Evolutionary conservation across 805 yeast genomes (phyloP), one percentile per base, ranked within the genome.

Genomic region (Candida pseudofarinosa): DNA sequence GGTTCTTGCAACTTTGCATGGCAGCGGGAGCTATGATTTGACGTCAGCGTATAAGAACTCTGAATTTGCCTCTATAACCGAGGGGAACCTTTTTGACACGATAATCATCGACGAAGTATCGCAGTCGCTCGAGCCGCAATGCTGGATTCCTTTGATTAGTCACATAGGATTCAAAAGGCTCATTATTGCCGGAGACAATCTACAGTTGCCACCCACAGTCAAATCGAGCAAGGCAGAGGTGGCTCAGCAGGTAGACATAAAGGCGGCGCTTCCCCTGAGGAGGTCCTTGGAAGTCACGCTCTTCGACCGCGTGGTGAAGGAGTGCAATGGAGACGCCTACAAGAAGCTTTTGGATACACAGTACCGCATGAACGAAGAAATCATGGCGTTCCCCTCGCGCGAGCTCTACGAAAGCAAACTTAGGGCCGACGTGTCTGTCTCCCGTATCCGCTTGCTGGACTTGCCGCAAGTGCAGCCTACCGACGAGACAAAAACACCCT

Each of bases 61-160:
- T 16, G 37, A 41, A 1, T 46, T 45, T 2, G 42, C 45, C 5
- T 51, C 42, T 19, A 48, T 54, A 18, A 36, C 32, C 5, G 63
- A 59, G 2, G 58, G 60, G 19, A 66, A 71, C 3, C 56, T 81
- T 10, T 88, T 91, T 55, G 88, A 87, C 49, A 80, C 95, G 0
- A 70, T 91, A 26, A 85, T 93, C 10, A 90, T 91, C 30, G 99
- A 91, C 63, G 99, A 91, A 62, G 97, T 91, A 0, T 88, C 97
- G 0, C 99, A 91, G 60, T 76, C 97, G 8, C 64, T 91, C 42
- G 97, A 91, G 55, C 96, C 97, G 1, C 96, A 91, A 51, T 89
- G 97, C 55, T 90, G 97, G 97, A 89, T 91, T 18, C 97, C 99
- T 0, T 47, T 93, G 4, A 71, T 88, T 3, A 75, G 77, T 32